phyloP scores from a whole-genome alignment of 2,329 filamentous ascomycete genomes.

The Lecanicillium sp. region DNA sequence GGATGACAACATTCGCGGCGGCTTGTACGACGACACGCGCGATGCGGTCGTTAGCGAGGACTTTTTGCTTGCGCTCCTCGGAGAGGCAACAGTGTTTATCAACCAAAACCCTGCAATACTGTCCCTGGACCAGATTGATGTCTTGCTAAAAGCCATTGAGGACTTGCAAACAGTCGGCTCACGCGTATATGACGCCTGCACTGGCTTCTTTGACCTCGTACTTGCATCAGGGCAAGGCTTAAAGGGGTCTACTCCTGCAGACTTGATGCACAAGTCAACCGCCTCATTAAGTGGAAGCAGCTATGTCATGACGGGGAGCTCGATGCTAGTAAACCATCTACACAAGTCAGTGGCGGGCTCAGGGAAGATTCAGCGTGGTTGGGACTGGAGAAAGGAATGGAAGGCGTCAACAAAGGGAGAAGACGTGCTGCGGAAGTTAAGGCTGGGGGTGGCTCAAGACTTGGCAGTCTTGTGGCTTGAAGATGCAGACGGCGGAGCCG shows the following conservation, averaged over 20 bases:
- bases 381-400: conserved; percentile 77
- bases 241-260: conserved; percentile 54
- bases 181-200: conserved; percentile 64
- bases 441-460: conserved; percentile 67
- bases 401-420: conserved; percentile 52
- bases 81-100: conserved; percentile 73
- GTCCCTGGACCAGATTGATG: conserved; percentile 63
- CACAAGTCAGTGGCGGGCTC: conserved; percentile 52
- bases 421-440: conserved; percentile 65
- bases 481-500: conserved; percentile 49
- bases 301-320: conserved; percentile 66
- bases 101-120: conserved; percentile 49
- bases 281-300: conserved; percentile 47
- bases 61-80: conserved; percentile 73
- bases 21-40: conserved; percentile 72
- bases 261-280: conserved; percentile 54
- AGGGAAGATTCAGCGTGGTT: conserved; percentile 49
- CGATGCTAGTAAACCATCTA: conserved; percentile 57
- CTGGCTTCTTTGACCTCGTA: conserved; percentile 71
- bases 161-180: conserved; percentile 69
- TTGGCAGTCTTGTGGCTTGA: conserved; percentile 61
- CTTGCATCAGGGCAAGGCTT: conserved; percentile 59
- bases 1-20: conserved; percentile 84
- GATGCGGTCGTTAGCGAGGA: conserved; percentile 85
- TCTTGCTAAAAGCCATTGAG: conserved; percentile 68